phyloP scores from a whole-genome alignment of 257 asterid genomes.

The Jasminum sambac region DNA sequence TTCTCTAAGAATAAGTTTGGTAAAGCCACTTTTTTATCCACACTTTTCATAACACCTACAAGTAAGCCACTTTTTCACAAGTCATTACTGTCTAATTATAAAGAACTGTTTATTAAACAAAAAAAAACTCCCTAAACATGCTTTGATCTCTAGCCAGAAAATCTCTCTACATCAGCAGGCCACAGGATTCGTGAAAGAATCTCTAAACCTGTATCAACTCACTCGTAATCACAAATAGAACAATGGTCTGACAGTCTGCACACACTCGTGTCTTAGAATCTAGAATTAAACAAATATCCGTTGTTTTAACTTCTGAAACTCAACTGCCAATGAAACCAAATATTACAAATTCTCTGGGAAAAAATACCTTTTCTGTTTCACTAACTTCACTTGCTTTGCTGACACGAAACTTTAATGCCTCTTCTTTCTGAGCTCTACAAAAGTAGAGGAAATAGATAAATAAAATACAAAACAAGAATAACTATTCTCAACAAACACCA shows the following conservation, averaged over 20 bases:
- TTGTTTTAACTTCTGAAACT: slow-evolving; percentile 9
- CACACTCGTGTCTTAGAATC: slow-evolving; percentile 8
- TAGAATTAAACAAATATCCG: slow-evolving; percentile 5
- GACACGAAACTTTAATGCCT: slow-evolving; percentile 78
- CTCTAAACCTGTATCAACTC: not conserved
- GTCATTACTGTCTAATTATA: too few relatives aligned
- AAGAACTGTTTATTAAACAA: too few relatives aligned
- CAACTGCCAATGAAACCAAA: slow-evolving; percentile 19
- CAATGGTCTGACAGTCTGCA: not conserved
- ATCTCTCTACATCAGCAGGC: slow-evolving; percentile 1
- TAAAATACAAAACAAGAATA: slow-evolving; percentile 8
- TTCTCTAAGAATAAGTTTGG: too few relatives aligned
- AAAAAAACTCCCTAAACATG: too few relatives aligned
- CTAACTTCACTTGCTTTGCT: slow-evolving; percentile 70
- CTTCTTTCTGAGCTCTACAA: slow-evolving; percentile 87
- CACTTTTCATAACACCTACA: too few relatives aligned
- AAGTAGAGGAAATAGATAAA: slow-evolving; percentile 27
- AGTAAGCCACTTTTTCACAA: too few relatives aligned
- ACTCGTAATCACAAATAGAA: slow-evolving; percentile 2
- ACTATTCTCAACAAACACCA: not conserved
- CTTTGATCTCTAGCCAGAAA: not conserved
- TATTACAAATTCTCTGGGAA: not conserved
- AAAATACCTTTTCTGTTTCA: slow-evolving; percentile 80
- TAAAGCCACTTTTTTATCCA: too few relatives aligned
- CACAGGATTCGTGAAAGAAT: not conserved